These are phyloP conservation scores for Plasmodium gaboni DNA, from an alignment of 169 alveolate species.

Conservation along the genomic window DNA sequence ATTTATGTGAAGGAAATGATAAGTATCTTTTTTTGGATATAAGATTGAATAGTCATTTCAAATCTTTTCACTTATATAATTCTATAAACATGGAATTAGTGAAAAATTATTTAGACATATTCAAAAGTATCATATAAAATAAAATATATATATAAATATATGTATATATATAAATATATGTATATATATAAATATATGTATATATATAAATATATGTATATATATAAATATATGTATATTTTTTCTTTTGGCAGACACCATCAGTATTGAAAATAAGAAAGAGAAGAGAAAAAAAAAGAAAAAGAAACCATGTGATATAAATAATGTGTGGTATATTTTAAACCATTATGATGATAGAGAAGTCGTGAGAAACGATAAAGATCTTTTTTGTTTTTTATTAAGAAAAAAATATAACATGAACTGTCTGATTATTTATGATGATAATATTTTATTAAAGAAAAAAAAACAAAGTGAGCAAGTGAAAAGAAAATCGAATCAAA, in stretches of 20 bases:
- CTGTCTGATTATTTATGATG: constrained; percentile 25
- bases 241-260: background rate
- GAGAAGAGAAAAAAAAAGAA: constrained; percentile 1
- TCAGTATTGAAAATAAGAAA: background rate
- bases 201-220: background rate
- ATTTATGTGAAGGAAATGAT: constrained; percentile 28
- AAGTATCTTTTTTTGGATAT: constrained; percentile 54
- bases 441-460: constrained; percentile 36
- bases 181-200: background rate
- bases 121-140: constrained; percentile 14
- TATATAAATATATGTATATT: background rate
- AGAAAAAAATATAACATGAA: constrained; percentile 10
- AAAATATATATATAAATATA: background rate
- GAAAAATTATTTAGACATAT: constrained; percentile 4
- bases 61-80: constrained; percentile 24
- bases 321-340: constrained; percentile 25
- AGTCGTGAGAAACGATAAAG: constrained; percentile 1
- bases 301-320: background rate
- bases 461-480: background rate
- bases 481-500: background rate
- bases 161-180: background rate
- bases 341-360: constrained; percentile 17
- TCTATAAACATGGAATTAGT: constrained; percentile 48
- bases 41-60: constrained; percentile 25
- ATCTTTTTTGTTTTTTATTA: constrained; percentile 33